phyloP scores from a whole-genome alignment of 441 rosid species.

The Aleurites moluccanus region DNA sequence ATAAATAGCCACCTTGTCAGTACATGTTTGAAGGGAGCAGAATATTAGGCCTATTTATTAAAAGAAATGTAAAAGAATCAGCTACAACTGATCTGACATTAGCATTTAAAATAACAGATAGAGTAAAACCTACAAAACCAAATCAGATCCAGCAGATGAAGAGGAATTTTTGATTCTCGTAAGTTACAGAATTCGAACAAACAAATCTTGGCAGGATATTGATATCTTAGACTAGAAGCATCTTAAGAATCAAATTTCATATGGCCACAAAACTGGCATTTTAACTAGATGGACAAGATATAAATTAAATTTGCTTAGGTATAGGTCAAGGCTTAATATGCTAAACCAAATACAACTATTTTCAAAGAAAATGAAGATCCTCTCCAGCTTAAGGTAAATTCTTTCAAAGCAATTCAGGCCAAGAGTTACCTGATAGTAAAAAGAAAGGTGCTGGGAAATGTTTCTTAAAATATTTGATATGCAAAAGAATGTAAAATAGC shows the following conservation, averaged over 20 bases:
- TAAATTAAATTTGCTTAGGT: neutral
- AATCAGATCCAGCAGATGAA: neutral
- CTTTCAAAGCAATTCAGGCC: neutral
- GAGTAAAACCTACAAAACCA: neutral
- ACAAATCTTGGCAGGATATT: slow-evolving; percentile 3
- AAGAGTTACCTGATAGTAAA: neutral
- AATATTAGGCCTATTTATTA: neutral
- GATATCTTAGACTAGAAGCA: neutral
- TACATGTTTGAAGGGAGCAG: neutral
- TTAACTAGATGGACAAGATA: neutral
- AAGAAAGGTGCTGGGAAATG: neutral
- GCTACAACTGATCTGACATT: neutral
- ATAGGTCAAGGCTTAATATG: neutral
- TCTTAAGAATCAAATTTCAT: neutral
- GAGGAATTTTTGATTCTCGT: neutral
- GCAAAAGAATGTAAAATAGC: slow-evolving; percentile 16
- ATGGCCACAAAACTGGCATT: neutral
- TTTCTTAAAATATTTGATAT: neutral
- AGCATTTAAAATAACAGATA: neutral
- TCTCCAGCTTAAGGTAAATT: neutral
- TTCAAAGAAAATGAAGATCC: neutral
- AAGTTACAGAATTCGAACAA: slow-evolving; percentile 1
- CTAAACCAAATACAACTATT: neutral
- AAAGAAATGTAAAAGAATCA: neutral
- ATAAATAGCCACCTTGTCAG: neutral